These are phyloP conservation scores for Glycine soja DNA, from an alignment of 306 rosid species.

Conservation along the genomic window DNA sequence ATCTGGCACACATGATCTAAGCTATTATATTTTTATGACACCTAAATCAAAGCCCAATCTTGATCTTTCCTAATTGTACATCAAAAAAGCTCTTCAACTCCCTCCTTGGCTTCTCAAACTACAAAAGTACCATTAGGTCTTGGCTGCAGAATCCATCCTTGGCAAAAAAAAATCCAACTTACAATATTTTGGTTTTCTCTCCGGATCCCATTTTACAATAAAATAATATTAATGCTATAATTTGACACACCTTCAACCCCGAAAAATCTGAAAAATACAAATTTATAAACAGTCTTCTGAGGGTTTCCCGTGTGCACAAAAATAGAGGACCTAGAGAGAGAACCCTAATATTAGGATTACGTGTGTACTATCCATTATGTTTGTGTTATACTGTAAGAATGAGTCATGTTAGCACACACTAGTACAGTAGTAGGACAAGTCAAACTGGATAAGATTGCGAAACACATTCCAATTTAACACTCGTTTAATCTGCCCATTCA, in stretches of 20 bases:
- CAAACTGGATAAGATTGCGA: not conserved
- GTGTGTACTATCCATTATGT: not conserved
- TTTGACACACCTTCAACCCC: not conserved
- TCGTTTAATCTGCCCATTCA: slow-evolving; percentile 15
- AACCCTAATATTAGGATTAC: not conserved
- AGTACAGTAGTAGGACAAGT: slow-evolving; percentile 10
- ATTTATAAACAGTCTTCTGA: slow-evolving; percentile 11
- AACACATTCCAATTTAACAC: slow-evolving; percentile 30
- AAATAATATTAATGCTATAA: slow-evolving; percentile 5
- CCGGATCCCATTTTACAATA: not conserved
- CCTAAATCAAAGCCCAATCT: not conserved
- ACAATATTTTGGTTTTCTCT: not conserved
- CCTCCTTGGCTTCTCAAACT: not conserved
- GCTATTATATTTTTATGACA: not conserved
- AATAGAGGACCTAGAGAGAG: not conserved
- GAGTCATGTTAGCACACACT: not conserved
- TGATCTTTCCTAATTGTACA: not conserved
- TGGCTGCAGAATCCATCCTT: not conserved
- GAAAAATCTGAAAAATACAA: slow-evolving; percentile 10
- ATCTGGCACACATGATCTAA: not conserved
- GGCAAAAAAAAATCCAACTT: not conserved
- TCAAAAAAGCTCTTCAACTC: not conserved
- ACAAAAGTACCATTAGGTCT: not conserved
- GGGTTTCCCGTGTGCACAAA: slow-evolving; percentile 23
- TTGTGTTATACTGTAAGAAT: not conserved